Evolutionary conservation across 2,329 filamentous ascomycete species (phyloP).

Genomic region (Blastomyces emzantsi): DNA sequence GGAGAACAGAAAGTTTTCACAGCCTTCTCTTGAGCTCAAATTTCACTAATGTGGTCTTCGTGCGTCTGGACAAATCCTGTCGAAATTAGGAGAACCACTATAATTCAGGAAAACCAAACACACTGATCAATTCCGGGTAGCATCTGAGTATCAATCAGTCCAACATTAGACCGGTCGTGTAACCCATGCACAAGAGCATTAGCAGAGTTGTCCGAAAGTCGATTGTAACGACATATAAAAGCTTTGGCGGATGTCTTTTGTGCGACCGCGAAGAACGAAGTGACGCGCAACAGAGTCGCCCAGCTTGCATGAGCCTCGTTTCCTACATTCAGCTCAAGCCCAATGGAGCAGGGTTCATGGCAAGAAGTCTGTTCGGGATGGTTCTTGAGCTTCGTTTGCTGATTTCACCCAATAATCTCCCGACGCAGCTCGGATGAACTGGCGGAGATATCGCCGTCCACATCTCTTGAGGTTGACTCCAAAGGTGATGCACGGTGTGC

Average conservation of each 20-base stretch:
- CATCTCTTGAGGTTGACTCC: too few species aligned
- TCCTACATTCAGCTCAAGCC: neutral
- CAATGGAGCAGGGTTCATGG: neutral
- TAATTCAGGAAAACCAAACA: neutral
- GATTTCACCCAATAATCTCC: neutral
- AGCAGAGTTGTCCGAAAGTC: too few species aligned
- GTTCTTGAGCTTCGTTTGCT: neutral
- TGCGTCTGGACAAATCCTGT: neutral
- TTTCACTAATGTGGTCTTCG: neutral
- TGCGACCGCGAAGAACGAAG: neutral
- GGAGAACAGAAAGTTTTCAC: neutral
- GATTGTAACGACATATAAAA: neutral
- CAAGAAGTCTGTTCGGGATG: neutral
- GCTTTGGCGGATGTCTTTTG: neutral
- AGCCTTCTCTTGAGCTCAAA: neutral
- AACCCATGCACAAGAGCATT: neutral
- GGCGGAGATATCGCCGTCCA: neutral
- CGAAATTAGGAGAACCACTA: neutral
- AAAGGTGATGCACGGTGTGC: neutral
- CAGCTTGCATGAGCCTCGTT: neutral
- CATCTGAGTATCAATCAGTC: neutral
- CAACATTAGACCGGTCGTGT: neutral
- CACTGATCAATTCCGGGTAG: neutral
- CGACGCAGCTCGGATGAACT: neutral
- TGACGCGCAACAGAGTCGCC: neutral